Evolutionary conservation across 768 basidiomycete genomes (phyloP).

Genomic region (Pleurotus tuber-regium): DNA sequence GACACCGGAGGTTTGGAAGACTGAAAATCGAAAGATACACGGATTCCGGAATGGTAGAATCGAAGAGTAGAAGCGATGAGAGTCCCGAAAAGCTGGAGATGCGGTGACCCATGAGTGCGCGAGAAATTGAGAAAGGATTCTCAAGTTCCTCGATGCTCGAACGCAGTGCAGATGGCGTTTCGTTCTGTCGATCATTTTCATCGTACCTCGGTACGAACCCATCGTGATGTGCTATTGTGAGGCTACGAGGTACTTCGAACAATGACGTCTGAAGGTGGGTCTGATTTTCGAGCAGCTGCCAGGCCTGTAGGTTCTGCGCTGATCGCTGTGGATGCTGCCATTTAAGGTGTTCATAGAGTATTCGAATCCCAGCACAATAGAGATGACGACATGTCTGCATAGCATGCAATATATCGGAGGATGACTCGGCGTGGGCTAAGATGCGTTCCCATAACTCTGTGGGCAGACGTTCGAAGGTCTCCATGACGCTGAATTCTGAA

Average conservation of each 20-base stretch:
- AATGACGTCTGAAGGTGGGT: not conserved
- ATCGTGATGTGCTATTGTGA: conserved; percentile 5
- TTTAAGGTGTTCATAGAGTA: conserved; percentile 7
- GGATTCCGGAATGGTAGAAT: not conserved
- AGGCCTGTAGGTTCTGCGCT: conserved; percentile 2
- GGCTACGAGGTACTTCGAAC: not conserved
- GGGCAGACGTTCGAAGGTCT: not conserved
- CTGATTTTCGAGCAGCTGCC: not conserved
- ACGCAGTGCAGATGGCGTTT: not conserved
- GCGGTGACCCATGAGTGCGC: not conserved
- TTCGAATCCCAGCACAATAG: conserved; percentile 3
- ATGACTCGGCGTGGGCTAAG: not conserved
- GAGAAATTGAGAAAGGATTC: not conserved
- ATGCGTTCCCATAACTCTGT: conserved; percentile 3
- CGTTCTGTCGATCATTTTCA: too few species aligned
- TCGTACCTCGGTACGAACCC: too few species aligned
- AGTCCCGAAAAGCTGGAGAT: not conserved
- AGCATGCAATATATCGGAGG: conserved; percentile 1
- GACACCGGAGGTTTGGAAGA: not conserved
- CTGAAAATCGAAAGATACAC: not conserved
- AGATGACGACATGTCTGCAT: conserved; percentile 6
- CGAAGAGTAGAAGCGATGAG: not conserved
- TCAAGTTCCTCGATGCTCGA: not conserved
- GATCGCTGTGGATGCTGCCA: conserved; percentile 1
- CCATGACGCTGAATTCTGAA: too few species aligned